Evolutionary conservation across 495 filamentous ascomycete genomes (phyloP).

Genomic region (Cetradonia linearis): DNA sequence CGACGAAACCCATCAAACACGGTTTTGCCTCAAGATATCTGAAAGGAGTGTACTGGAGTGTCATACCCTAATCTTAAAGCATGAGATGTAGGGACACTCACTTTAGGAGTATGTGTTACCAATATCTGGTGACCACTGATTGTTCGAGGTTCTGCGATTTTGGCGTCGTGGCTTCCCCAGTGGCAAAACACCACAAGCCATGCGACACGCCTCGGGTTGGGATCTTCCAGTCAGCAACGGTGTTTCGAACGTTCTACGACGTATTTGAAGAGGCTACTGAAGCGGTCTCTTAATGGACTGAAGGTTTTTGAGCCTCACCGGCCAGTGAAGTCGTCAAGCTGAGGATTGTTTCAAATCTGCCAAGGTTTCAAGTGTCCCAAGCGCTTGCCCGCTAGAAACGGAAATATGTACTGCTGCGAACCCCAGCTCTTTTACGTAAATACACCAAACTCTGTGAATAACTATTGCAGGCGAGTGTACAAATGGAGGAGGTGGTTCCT

Average conservation of each 20-base stretch:
- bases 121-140: constrained; percentile 1
- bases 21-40: background rate
- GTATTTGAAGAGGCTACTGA: background rate
- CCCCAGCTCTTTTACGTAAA: background rate
- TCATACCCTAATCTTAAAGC: background rate
- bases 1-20: constrained; percentile 2
- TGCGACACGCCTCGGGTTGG: constrained; percentile 4
- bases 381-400: constrained; percentile 11
- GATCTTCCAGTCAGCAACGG: background rate
- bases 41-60: background rate
- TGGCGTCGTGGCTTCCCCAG: constrained; percentile 5
- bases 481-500: background rate
- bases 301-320: background rate
- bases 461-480: background rate
- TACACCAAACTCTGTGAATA: background rate
- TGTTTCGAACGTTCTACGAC: constrained; percentile 4
- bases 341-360: constrained; percentile 1
- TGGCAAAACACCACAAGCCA: background rate
- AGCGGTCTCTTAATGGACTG: background rate
- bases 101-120: background rate
- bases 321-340: constrained; percentile 2
- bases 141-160: background rate
- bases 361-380: constrained; percentile 8
- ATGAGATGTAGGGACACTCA: background rate
- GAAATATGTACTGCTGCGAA: background rate